A percentile compares a stretch with the other conserved stretches of the same genome.
These are phyloP conservation scores for Chrysoporthe cubensis DNA, from an alignment of 2,329 filamentous ascomycete species.

Conservation along the genomic window DNA sequence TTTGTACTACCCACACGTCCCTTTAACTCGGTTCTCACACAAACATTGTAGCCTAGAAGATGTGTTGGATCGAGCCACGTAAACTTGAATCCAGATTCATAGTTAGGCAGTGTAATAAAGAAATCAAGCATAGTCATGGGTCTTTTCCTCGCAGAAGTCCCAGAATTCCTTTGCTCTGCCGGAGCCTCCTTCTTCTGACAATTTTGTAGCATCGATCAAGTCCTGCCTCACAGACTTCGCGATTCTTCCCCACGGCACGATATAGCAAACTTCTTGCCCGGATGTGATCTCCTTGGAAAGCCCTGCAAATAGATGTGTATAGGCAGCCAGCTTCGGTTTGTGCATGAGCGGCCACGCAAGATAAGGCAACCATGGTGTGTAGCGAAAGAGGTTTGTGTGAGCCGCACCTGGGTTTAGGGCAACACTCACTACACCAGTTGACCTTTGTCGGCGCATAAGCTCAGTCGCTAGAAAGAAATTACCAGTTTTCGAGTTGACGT, in stretches of 20 bases:
- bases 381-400: constrained; percentile 31
- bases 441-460: constrained; percentile 23
- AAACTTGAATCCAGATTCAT: too few species aligned
- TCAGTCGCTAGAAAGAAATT: constrained; percentile 32
- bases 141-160: constrained; percentile 20
- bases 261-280: not conserved
- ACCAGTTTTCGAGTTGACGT: constrained; percentile 32
- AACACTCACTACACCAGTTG: constrained; percentile 27
- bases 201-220: constrained; percentile 21
- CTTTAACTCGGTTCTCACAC: too few species aligned
- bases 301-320: constrained; percentile 29
- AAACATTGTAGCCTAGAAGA: too few species aligned
- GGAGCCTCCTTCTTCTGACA: constrained; percentile 21
- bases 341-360: constrained; percentile 30
- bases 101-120: not conserved
- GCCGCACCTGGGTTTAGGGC: constrained; percentile 30
- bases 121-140: not conserved
- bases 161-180: constrained; percentile 28
- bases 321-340: constrained; percentile 26
- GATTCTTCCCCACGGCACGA: constrained; percentile 14
- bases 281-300: constrained; percentile 26
- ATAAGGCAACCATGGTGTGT: constrained; percentile 29
- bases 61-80: too few species aligned
- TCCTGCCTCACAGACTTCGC: constrained; percentile 1
- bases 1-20: too few species aligned